Conservation (phyloP, 2,329 filamentous ascomycete species). For the Penicillium verrucosum region DNA sequence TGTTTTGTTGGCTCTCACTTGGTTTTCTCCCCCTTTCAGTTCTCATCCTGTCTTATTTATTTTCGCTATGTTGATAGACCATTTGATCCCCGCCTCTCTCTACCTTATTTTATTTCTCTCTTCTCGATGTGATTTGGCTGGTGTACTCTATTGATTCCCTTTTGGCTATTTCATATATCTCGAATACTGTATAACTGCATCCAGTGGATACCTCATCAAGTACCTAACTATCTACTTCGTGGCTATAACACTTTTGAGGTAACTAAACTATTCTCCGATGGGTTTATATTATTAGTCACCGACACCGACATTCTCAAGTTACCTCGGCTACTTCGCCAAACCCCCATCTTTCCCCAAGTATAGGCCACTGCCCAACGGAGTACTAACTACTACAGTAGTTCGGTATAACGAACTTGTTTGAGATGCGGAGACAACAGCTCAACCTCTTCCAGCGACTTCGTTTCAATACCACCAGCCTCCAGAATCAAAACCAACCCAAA, state of each 20-base stretch:
- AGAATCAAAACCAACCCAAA: not conserved
- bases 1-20: not conserved
- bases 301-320: not conserved
- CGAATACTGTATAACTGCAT: not conserved
- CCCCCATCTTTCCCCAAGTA: constrained; percentile 5
- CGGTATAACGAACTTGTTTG: not conserved
- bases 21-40: constrained; percentile 13
- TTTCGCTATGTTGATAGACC: constrained; percentile 23
- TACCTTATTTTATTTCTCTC: constrained; percentile 7
- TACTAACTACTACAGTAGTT: not conserved
- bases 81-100: constrained; percentile 11
- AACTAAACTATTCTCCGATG: not conserved
- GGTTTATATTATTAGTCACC: constrained; percentile 7
- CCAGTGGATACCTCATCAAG: not conserved
- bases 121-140: constrained; percentile 8
- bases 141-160: constrained; percentile 19
- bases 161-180: constrained; percentile 14
- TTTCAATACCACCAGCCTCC: not conserved
- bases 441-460: constrained; percentile 2
- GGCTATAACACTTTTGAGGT: too few species aligned
- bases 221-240: not conserved
- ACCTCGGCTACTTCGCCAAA: constrained; percentile 10
- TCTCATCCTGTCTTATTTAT: constrained; percentile 24
- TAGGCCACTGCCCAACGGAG: not conserved
- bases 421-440: constrained; percentile 1